These are phyloP conservation scores for Xylaria sp. DNA, from an alignment of 2,329 filamentous ascomycete species.

Conservation along the genomic window DNA sequence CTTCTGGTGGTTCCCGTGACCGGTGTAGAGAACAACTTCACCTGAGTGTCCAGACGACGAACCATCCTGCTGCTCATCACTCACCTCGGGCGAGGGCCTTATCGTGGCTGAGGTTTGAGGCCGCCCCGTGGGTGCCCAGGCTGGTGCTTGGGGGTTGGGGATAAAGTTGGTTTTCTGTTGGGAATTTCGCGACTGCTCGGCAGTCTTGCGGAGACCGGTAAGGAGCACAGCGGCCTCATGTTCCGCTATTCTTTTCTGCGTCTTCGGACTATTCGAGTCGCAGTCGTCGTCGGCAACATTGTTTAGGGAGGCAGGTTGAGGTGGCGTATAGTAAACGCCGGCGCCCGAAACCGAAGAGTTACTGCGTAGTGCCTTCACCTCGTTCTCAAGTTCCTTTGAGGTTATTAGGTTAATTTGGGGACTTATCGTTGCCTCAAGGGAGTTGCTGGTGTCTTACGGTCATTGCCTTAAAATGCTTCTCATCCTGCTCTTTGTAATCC, in stretches of 20 bases:
- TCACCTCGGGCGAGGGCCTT: background rate
- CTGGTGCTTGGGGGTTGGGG: slow-evolving; percentile 35
- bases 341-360: background rate
- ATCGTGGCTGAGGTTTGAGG: background rate
- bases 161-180: slow-evolving; percentile 19
- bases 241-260: background rate
- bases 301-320: slow-evolving; percentile 11
- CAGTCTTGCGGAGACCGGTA: slow-evolving; percentile 1
- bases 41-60: slow-evolving; percentile 17
- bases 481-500: slow-evolving; percentile 33
- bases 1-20: slow-evolving; percentile 19
- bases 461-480: slow-evolving; percentile 30
- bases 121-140: slow-evolving; percentile 27
- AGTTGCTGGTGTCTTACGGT: slow-evolving; percentile 30
- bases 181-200: background rate
- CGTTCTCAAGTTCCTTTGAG: slow-evolving; percentile 32
- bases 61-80: background rate
- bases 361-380: slow-evolving; percentile 22
- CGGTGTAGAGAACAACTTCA: slow-evolving; percentile 26
- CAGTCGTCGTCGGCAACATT: slow-evolving; percentile 5
- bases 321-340: background rate
- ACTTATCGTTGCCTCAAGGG: background rate
- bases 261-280: slow-evolving; percentile 6
- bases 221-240: slow-evolving; percentile 1
- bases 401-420: slow-evolving; percentile 7